phyloP scores from a whole-genome alignment of 2,329 filamentous ascomycete genomes.

The Leptographium wingfieldii region DNA sequence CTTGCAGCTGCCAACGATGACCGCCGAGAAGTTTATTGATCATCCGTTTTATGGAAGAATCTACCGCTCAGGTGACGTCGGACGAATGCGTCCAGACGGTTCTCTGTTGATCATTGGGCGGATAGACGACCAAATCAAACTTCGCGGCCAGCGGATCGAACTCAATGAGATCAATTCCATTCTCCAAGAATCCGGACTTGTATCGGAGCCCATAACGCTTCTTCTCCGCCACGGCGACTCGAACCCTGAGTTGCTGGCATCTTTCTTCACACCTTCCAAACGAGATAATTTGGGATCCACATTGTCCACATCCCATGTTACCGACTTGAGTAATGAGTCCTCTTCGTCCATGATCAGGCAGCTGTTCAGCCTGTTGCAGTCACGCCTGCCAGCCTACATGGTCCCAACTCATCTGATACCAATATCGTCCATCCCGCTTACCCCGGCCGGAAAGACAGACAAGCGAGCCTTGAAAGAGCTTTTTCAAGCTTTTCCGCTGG shows the following conservation, averaged over 20 bases:
- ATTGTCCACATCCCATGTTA: slow-evolving; percentile 19
- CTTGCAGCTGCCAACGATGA: slow-evolving; percentile 50
- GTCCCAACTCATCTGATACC: slow-evolving; percentile 63
- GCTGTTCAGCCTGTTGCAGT: slow-evolving; percentile 42
- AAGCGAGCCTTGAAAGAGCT: slow-evolving; percentile 34
- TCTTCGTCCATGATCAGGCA: slow-evolving; percentile 17
- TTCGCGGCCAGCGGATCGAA: slow-evolving; percentile 70
- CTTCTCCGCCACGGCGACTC: slow-evolving; percentile 31
- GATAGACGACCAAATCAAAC: slow-evolving; percentile 68
- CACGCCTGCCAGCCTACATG: slow-evolving; percentile 61
- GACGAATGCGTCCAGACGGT: slow-evolving; percentile 64
- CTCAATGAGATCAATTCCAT: slow-evolving; percentile 59
- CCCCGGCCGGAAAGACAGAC: slow-evolving; percentile 63
- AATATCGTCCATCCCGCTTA: slow-evolving; percentile 56
- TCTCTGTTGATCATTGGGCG: slow-evolving; percentile 62
- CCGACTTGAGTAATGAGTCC: slow-evolving; percentile 23
- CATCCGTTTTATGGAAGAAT: slow-evolving; percentile 59
- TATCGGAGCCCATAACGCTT: slow-evolving; percentile 52
- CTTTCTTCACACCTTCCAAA: slow-evolving; percentile 50
- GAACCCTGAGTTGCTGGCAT: slow-evolving; percentile 42
- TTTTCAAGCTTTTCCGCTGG: slow-evolving; percentile 32
- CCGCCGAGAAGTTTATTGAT: slow-evolving; percentile 52
- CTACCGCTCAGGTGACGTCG: slow-evolving; percentile 74
- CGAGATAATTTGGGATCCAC: slow-evolving; percentile 3
- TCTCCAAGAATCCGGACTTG: slow-evolving; percentile 37